Base-by-base conservation (phyloP, 2,329 filamentous ascomycete species). In the Talaromyces albobiverticillius region DNA sequence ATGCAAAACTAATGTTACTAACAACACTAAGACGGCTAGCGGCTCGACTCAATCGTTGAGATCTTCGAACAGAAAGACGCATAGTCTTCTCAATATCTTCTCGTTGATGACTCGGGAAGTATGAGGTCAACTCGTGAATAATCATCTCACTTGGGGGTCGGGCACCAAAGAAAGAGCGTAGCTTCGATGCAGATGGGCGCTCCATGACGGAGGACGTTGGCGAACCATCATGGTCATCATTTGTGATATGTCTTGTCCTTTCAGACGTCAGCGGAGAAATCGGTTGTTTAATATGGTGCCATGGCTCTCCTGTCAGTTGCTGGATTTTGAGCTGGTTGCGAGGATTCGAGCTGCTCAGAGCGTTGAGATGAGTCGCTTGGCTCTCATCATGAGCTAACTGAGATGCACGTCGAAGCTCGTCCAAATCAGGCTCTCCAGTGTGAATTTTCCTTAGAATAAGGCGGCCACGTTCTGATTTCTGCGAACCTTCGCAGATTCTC, bases 81-180 rank as follows among this genome's bases (percentile, higher is more conserved):
- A 96, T 92, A 0, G 94, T 97, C 62, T 91, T 88, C 71, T 97
- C 94, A 67, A 99, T 96, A 63, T 95, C 90, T 68, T 96, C 92
- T 53, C 90, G 86, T 47, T 92, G 86, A 64, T 97, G 93, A 65
- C 95, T 91, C 0, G 94, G 94, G 79, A 99, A 99, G 77, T 97
- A 99, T 0, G 92, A 95, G 1, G 90, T 94, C 56, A 99, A 78
- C 68, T 99, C 94, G 20, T 94, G 95, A 23, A 93, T 93, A 67
- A 99, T 99, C 68, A 99, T 83, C 76, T 99, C 94, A 75, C 93
- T 97, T 1, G 94, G 94, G 16, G 94, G 94, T 62, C 94, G 82
- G 60, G 94, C 86, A 31, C 93, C 93, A 64, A 95, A 94, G 73
- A 97, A 97, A 60, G 75, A 75, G n/a, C 75, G 73, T 14, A 77